These are phyloP conservation scores for Fusarium veterinarium DNA, from an alignment of 2,329 filamentous ascomycete genomes.

Conservation along the genomic window DNA sequence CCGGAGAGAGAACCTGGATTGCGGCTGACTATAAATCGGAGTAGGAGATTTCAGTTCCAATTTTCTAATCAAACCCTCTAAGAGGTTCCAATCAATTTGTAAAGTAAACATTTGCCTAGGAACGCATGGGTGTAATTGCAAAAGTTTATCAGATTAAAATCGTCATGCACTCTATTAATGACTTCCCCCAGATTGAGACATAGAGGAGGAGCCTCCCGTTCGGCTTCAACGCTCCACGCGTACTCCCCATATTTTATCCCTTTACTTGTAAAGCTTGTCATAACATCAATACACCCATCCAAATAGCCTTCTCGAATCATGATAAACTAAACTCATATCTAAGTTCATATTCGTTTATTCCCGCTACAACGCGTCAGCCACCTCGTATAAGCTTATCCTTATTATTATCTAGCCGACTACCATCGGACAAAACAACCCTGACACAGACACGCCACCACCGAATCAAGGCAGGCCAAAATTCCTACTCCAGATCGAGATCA, in stretches of 20 bases:
- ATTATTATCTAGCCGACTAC: neutral
- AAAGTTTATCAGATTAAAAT: neutral
- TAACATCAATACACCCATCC: neutral
- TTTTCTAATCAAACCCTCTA: neutral
- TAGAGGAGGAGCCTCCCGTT: neutral
- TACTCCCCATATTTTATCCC: constrained; percentile 28
- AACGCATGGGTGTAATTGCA: neutral
- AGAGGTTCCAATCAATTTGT: neutral
- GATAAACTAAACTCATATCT: neutral
- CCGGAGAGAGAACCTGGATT: neutral
- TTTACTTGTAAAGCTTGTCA: constrained; percentile 8
- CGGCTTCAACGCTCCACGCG: constrained; percentile 23
- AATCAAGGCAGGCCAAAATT: constrained; percentile 34
- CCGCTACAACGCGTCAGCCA: constrained; percentile 16
- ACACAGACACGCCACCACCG: constrained; percentile 25
- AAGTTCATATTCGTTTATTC: neutral
- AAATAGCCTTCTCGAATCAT: neutral
- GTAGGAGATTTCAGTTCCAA: neutral
- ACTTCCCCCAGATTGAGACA: neutral
- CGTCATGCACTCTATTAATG: neutral
- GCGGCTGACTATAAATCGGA: neutral
- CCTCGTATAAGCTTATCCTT: constrained; percentile 6
- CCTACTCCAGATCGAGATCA: constrained; percentile 31
- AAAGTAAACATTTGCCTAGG: neutral
- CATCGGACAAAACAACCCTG: constrained; percentile 27